A percentile compares a stretch with the other conserved stretches of the same genome.
Conservation (phyloP, 495 filamentous ascomycete species). For the Wilcoxina mikolae region DNA sequence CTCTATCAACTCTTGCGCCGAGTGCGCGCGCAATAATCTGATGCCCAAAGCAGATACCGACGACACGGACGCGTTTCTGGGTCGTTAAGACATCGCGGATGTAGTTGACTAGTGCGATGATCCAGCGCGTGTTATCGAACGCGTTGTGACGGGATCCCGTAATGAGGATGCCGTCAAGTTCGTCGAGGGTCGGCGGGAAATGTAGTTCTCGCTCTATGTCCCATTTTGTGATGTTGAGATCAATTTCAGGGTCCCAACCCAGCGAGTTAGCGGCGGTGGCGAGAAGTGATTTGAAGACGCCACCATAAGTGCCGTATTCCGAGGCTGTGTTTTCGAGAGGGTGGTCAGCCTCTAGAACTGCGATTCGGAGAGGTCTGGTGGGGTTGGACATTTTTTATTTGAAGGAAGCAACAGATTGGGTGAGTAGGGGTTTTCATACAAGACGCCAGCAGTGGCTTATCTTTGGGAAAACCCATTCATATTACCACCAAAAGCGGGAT, state of each 20-base stretch:
- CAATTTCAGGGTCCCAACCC: background rate
- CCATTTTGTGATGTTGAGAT: slow-evolving; percentile 47
- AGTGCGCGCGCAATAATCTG: slow-evolving; percentile 74
- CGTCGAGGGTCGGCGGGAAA: slow-evolving; percentile 51
- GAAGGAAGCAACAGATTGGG: no score
- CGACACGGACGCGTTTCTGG: slow-evolving; percentile 44
- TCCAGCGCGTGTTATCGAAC: slow-evolving; percentile 62
- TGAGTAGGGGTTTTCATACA: no score
- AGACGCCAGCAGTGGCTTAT: no score
- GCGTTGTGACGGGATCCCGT: slow-evolving; percentile 46
- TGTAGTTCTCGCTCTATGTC: slow-evolving; percentile 47
- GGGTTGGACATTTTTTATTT: no score
- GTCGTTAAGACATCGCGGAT: slow-evolving; percentile 39
- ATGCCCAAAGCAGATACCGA: slow-evolving; percentile 84
- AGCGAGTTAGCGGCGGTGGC: slow-evolving; percentile 35
- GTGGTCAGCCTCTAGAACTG: slow-evolving; percentile 70
- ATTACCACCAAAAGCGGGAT: no score
- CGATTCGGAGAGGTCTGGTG: slow-evolving; percentile 70
- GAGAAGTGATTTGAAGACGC: slow-evolving; percentile 55
- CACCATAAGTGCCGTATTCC: slow-evolving; percentile 58
- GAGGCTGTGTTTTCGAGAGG: slow-evolving; percentile 41
- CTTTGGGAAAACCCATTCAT: no score
- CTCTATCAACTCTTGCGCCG: slow-evolving; percentile 50
- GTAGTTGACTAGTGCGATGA: slow-evolving; percentile 57
- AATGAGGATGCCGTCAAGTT: slow-evolving; percentile 69